These are phyloP conservation scores for Macrotyloma uniflorum DNA, from an alignment of 306 rosid genomes.

Conservation along the genomic window DNA sequence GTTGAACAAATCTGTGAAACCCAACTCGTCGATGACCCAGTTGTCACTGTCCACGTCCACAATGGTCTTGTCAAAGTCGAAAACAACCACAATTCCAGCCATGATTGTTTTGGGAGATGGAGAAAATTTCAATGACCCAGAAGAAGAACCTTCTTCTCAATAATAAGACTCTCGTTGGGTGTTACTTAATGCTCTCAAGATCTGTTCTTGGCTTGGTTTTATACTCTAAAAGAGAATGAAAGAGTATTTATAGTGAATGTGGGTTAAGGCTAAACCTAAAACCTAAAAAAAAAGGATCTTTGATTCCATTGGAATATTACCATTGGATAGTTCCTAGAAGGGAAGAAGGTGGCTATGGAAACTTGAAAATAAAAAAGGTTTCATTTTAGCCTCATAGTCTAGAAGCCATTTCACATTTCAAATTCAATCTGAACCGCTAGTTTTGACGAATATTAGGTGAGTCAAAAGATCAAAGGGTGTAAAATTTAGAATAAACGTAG, in stretches of 20 bases:
- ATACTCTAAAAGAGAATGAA: background rate
- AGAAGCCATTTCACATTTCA: background rate
- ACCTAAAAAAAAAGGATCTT: background rate
- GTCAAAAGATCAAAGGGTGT: slow-evolving; percentile 17
- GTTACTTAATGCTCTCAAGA: slow-evolving; percentile 16
- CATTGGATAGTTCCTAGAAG: background rate
- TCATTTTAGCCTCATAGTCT: background rate
- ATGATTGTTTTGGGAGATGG: slow-evolving; percentile 22
- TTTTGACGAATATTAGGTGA: background rate
- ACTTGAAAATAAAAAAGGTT: background rate
- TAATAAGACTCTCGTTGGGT: background rate
- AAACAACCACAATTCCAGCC: slow-evolving; percentile 64
- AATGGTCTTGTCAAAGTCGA: slow-evolving; percentile 86
- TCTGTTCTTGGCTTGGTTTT: slow-evolving; percentile 25
- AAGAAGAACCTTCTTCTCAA: background rate
- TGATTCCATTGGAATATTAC: slow-evolving; percentile 60
- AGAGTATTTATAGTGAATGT: slow-evolving; percentile 52
- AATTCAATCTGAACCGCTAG: background rate
- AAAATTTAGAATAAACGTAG: slow-evolving; percentile 31
- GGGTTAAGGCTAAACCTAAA: background rate
- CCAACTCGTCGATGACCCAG: slow-evolving; percentile 75
- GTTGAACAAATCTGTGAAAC: slow-evolving; percentile 68
- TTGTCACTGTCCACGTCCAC: slow-evolving; percentile 80
- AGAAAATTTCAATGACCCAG: background rate
- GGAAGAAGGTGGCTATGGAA: background rate